phyloP scores from a whole-genome alignment of 805 yeast genomes.

The Priceomyces haplophilus region DNA sequence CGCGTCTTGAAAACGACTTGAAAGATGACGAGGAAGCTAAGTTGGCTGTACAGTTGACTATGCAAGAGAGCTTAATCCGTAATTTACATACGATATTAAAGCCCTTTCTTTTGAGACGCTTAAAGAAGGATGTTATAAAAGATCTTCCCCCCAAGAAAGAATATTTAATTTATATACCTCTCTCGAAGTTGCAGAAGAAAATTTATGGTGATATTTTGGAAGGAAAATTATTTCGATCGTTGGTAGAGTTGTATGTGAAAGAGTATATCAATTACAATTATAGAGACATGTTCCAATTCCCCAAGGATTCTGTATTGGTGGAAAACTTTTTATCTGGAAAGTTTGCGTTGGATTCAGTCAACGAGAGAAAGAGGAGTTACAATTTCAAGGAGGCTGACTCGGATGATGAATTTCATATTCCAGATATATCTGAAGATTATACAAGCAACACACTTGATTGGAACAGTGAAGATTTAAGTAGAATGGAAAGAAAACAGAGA shows the following conservation, averaged over 20 bases:
- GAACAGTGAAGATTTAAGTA: conserved; percentile 1
- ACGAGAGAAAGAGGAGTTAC: conserved; percentile 11
- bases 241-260: conserved; percentile 46
- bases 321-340: conserved; percentile 43
- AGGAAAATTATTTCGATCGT: conserved; percentile 40
- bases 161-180: conserved; percentile 70
- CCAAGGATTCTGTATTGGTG: conserved; percentile 23
- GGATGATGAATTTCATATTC: conserved; percentile 27
- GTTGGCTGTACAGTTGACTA: conserved; percentile 54
- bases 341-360: conserved; percentile 21
- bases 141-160: conserved; percentile 87
- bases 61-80: conserved; percentile 53
- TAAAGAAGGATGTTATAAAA: conserved; percentile 69
- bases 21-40: conserved; percentile 39
- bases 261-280: conserved; percentile 50
- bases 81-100: conserved; percentile 84
- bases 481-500: conserved; percentile 10
- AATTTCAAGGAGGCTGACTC: conserved; percentile 22
- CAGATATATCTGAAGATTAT: conserved; percentile 4
- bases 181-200: conserved; percentile 61
- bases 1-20: conserved; percentile 26
- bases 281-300: conserved; percentile 15
- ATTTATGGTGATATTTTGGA: conserved; percentile 55
- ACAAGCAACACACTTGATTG: neutral
- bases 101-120: conserved; percentile 81